Evolutionary conservation across 2,329 filamentous ascomycete genomes (phyloP).

Genomic region (Venturiaceae sp.): DNA sequence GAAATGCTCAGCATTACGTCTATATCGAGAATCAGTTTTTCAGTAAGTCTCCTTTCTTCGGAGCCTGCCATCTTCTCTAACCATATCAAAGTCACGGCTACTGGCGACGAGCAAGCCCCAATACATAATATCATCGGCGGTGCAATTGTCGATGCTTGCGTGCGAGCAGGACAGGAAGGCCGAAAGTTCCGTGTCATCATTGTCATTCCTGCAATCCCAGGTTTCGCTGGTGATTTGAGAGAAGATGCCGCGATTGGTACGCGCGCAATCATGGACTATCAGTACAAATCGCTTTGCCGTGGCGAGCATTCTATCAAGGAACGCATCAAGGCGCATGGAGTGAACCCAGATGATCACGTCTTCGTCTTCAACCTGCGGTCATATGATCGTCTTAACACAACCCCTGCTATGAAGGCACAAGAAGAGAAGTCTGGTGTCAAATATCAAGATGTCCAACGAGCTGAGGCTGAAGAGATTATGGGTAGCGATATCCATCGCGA

Average conservation of each 20-base stretch:
- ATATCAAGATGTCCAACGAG: slow-evolving; percentile 80
- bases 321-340: slow-evolving; percentile 60
- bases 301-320: slow-evolving; percentile 87
- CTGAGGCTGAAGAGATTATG: slow-evolving; percentile 85
- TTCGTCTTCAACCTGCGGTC: slow-evolving; percentile 91
- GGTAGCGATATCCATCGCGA: slow-evolving; percentile 56
- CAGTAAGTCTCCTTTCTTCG: slow-evolving; percentile 37
- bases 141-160: slow-evolving; percentile 83
- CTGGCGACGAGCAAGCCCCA: slow-evolving; percentile 75
- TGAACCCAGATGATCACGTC: slow-evolving; percentile 69
- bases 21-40: slow-evolving; percentile 99
- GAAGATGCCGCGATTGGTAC: slow-evolving; percentile 78
- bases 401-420: slow-evolving; percentile 58
- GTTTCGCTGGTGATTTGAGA: slow-evolving; percentile 85
- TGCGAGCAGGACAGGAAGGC: slow-evolving; percentile 68
- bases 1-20: slow-evolving; percentile 80
- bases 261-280: slow-evolving; percentile 91
- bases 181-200: slow-evolving; percentile 88
- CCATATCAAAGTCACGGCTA: slow-evolving; percentile 56
- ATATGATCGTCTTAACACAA: slow-evolving; percentile 87
- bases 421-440: slow-evolving; percentile 74
- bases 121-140: slow-evolving; percentile 81
- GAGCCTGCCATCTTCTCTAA: background rate
- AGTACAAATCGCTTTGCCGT: slow-evolving; percentile 91
- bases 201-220: slow-evolving; percentile 82